Percentiles rank a stretch among this genome's conserved stretches.
Conservation (phyloP, 1,284 basidiomycete species). For the Ceratobasidium sp. region DNA sequence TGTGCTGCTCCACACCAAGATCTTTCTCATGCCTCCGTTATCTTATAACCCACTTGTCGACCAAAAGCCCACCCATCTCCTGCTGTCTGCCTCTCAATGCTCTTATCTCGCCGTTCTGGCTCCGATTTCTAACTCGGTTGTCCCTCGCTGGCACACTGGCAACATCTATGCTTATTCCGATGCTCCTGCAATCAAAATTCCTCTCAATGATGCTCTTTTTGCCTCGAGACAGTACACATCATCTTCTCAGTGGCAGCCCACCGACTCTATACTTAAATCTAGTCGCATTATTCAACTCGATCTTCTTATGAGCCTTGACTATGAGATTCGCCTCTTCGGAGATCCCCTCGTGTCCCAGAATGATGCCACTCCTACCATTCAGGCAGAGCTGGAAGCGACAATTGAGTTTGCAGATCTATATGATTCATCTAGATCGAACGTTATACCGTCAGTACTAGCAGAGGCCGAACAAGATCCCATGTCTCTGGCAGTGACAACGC, state of each 20-base stretch:
- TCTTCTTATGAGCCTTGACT: slow-evolving; percentile 71
- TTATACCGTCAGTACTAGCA: no score
- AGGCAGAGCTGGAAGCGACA: slow-evolving; percentile 49
- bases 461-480: no score
- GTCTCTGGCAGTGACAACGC: no score
- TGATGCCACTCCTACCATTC: slow-evolving; percentile 35
- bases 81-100: slow-evolving; percentile 64
- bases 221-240: slow-evolving; percentile 25
- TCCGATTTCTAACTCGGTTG: slow-evolving; percentile 47
- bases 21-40: slow-evolving; percentile 65
- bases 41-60: slow-evolving; percentile 4
- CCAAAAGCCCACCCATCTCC: slow-evolving; percentile 55
- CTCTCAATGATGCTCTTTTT: slow-evolving; percentile 50
- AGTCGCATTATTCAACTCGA: slow-evolving; percentile 55
- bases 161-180: slow-evolving; percentile 75
- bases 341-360: slow-evolving; percentile 63
- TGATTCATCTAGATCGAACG: no score
- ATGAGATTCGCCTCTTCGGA: slow-evolving; percentile 84
- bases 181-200: slow-evolving; percentile 59
- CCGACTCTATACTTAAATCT: slow-evolving; percentile 42
- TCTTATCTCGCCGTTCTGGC: slow-evolving; percentile 75
- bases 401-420: slow-evolving; percentile 63
- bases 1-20: slow-evolving; percentile 67
- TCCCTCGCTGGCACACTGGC: slow-evolving; percentile 74
- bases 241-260: slow-evolving; percentile 59